phyloP scores from a whole-genome alignment of 495 filamentous ascomycete genomes.

The Trichoderma parareesei region DNA sequence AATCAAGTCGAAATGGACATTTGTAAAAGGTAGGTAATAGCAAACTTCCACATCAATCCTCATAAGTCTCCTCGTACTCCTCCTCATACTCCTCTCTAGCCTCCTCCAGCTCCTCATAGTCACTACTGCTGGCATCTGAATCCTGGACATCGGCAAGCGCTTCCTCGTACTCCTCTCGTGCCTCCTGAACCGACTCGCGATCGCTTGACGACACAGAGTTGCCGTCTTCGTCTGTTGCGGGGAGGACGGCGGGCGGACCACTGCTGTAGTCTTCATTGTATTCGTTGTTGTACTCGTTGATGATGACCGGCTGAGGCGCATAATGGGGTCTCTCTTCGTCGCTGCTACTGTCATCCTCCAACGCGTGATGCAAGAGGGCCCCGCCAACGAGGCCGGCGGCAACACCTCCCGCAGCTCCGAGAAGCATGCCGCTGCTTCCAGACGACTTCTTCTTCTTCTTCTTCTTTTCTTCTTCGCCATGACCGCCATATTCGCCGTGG shows the following conservation, averaged over 20 bases:
- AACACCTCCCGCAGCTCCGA: conserved; percentile 45
- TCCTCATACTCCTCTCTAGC: conserved; percentile 38
- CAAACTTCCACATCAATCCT: not conserved
- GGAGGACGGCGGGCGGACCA: conserved; percentile 19
- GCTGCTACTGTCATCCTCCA: conserved; percentile 25
- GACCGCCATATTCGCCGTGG: conserved; percentile 19
- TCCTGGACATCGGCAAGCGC: conserved; percentile 27
- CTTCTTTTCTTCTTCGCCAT: conserved; percentile 35
- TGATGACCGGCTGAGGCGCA: conserved; percentile 7
- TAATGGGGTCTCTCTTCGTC: conserved; percentile 13
- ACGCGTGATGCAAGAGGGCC: conserved; percentile 46
- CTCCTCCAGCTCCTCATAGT: conserved; percentile 34
- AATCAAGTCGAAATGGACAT: not conserved
- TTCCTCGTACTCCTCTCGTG: conserved; percentile 31
- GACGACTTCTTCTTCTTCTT: conserved; percentile 40
- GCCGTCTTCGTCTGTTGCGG: conserved; percentile 24
- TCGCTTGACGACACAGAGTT: conserved; percentile 32
- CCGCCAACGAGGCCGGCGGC: conserved; percentile 50
- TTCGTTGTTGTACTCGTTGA: conserved; percentile 22
- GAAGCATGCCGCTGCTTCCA: conserved; percentile 32
- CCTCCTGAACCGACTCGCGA: conserved; percentile 30
- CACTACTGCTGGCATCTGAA: conserved; percentile 36
- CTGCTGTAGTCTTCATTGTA: conserved; percentile 19
- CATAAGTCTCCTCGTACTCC: conserved; percentile 32
- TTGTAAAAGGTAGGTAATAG: too few relatives aligned